Conservation (phyloP, 192 early-diverging fungal genomes). For the Gamsiella multidivaricata region DNA sequence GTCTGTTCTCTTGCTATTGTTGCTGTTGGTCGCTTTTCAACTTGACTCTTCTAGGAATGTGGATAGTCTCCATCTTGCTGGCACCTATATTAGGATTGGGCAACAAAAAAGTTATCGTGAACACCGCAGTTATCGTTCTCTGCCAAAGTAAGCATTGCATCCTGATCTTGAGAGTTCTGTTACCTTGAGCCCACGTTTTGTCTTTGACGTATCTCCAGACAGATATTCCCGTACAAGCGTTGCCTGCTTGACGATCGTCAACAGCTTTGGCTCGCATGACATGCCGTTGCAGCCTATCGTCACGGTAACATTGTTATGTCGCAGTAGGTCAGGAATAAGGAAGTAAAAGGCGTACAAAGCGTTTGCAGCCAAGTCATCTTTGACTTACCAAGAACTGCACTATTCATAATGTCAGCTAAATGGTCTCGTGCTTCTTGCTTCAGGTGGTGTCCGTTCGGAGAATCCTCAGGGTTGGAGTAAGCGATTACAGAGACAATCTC, state of each 20-base stretch:
- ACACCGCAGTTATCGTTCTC: no score
- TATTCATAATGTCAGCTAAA: conserved; percentile 70
- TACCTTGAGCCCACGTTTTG: conserved; percentile 44
- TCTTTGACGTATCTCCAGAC: conserved; percentile 53
- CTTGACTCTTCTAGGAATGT: conserved; percentile 49
- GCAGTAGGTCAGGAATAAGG: neutral
- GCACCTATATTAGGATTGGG: conserved; percentile 9
- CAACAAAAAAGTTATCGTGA: neutral
- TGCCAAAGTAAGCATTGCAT: no score
- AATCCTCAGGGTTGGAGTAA: conserved; percentile 66
- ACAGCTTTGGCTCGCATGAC: conserved; percentile 58
- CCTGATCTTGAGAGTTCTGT: neutral
- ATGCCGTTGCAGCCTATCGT: conserved; percentile 56
- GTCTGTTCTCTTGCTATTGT: neutral
- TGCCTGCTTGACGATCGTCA: conserved; percentile 68
- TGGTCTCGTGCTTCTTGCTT: conserved; percentile 66
- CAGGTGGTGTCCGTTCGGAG: conserved; percentile 64
- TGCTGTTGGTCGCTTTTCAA: conserved; percentile 28
- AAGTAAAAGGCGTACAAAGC: neutral
- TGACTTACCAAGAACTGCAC: conserved; percentile 68
- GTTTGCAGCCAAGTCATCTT: neutral
- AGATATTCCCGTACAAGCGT: conserved; percentile 66
- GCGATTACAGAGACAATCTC: conserved; percentile 70
- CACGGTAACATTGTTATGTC: neutral
- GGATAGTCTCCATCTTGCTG: conserved; percentile 37